Evolutionary conservation across 352 stramenopile species (phyloP), one percentile per base, ranked within the genome.

Genomic region (Globisporangium nodosum): DNA sequence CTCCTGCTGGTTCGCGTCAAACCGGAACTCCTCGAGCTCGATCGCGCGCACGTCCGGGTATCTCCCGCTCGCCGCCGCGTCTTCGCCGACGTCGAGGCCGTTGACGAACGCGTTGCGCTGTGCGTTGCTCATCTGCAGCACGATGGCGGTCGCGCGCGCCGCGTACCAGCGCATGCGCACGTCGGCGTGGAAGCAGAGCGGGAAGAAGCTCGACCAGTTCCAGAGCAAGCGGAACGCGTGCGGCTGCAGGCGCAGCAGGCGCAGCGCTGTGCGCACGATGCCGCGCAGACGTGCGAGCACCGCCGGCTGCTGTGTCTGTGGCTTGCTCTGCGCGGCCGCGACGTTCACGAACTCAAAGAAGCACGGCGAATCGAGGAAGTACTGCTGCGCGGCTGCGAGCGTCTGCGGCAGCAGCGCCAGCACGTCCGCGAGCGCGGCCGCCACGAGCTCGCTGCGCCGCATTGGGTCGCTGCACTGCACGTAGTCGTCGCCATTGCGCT

Each of bases 181-280:
- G 51, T 95, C 79, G 9, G 84, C 69, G 54, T 88, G 70, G 57
- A 90, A 90, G 53, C 80, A 87, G 40, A 95, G 67, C n/a, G 82
- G 77, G 56, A 91, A 93, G 49, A 94, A 82, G 3, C 74, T 61
- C 24, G 80, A 77, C 84, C 82, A 95, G 67, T 95, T 93, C 82
- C 84, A 95, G 20, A 89, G 68, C 53, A 66, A 40, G 30, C 64
- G 60, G 33, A 90, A 68, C 40, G 84, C 81, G 27, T 74, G 71
- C 18, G 82, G 76, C 55, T 84, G 66, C 33, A 76, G 48, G 11
- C 69, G 54, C 15, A 93, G 51, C 45, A 95, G 45, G n/a, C 76
- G 66, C 55, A 81, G 78, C 13, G 79, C 78, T 3, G 79, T 87
- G 33, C 70, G 66, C 16, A 83, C 76, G 51, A 92, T 89, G 27